Evolutionary conservation across 768 basidiomycete genomes (phyloP).

Genomic region (Lactarius sanguifluus): DNA sequence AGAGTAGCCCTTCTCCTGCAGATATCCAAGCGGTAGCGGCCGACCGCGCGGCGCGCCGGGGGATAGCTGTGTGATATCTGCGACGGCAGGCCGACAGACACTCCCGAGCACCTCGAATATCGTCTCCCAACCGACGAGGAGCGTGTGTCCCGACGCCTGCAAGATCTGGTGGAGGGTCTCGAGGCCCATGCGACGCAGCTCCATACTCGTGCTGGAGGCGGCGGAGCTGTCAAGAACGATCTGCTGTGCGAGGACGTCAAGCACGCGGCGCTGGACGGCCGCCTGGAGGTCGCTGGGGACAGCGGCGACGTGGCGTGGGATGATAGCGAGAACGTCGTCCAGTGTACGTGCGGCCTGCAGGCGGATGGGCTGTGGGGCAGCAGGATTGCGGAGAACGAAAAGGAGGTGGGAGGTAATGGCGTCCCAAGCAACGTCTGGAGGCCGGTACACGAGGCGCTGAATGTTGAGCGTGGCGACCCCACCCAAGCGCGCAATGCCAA

Average conservation of each 20-base stretch:
- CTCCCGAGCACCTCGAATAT: constrained; percentile 92
- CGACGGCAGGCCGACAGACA: constrained; percentile 67
- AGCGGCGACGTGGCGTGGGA: constrained; percentile 67
- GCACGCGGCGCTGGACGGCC: constrained; percentile 74
- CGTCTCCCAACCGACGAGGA: constrained; percentile 89
- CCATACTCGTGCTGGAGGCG: constrained; percentile 54
- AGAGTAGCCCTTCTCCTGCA: constrained; percentile 67
- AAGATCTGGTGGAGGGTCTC: constrained; percentile 89
- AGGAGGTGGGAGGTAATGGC: constrained; percentile 79
- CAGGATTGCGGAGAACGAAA: constrained; percentile 64
- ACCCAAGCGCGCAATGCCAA: constrained; percentile 87
- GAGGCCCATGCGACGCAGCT: constrained; percentile 83
- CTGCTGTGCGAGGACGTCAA: constrained; percentile 83
- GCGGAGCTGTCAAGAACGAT: constrained; percentile 47
- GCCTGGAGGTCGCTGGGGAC: constrained; percentile 58
- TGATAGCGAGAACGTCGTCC: constrained; percentile 76
- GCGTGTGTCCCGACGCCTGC: constrained; percentile 86
- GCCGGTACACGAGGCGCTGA: constrained; percentile 80
- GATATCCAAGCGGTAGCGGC: constrained; percentile 50
- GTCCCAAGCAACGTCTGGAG: constrained; percentile 83
- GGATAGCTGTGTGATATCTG: constrained; percentile 35
- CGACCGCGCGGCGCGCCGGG: constrained; percentile 28
- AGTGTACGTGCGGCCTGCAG: constrained; percentile 87
- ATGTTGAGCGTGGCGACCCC: constrained; percentile 80
- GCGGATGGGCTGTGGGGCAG: constrained; percentile 74